These are phyloP conservation scores for Populus euphratica DNA, from an alignment of 345 rosid species.

Conservation along the genomic window DNA sequence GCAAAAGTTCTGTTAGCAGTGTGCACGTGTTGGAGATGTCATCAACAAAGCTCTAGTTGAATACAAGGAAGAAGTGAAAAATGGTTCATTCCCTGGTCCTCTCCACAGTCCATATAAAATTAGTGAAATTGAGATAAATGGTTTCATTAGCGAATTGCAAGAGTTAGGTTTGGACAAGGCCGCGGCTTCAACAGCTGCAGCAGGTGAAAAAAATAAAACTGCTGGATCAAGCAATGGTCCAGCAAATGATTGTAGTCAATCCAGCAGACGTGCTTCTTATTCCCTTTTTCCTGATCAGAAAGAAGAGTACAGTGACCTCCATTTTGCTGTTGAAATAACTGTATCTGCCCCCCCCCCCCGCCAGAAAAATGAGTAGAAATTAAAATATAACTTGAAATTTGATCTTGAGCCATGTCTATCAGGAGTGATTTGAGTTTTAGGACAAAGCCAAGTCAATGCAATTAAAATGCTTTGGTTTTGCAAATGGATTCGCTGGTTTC, in stretches of 20 bases:
- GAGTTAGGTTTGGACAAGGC: slow-evolving; percentile 68
- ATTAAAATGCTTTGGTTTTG: no score
- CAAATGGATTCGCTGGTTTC: no score
- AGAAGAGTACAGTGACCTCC: not conserved
- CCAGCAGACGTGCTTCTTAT: not conserved
- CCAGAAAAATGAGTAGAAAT: not conserved
- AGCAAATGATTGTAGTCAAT: not conserved
- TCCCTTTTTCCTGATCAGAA: not conserved
- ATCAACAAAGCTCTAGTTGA: slow-evolving; percentile 70
- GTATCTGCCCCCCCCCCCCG: not conserved
- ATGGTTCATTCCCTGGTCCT: slow-evolving; percentile 69
- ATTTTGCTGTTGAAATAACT: not conserved
- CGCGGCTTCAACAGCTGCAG: slow-evolving; percentile 61
- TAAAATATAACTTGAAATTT: not conserved
- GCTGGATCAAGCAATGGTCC: not conserved
- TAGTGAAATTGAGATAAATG: slow-evolving; percentile 42
- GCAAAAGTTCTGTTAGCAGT: slow-evolving; percentile 89
- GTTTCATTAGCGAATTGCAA: slow-evolving; percentile 63
- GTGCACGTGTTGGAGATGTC: slow-evolving; percentile 61
- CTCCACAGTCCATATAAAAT: slow-evolving; percentile 74
- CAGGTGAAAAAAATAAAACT: slow-evolving; percentile 43
- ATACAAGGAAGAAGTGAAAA: slow-evolving; percentile 75
- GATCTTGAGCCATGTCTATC: not conserved
- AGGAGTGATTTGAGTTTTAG: no score
- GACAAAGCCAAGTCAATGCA: no score